These are phyloP conservation scores for Calonectria pseudoreteaudii DNA, from an alignment of 2,329 filamentous ascomycete species.

Conservation along the genomic window DNA sequence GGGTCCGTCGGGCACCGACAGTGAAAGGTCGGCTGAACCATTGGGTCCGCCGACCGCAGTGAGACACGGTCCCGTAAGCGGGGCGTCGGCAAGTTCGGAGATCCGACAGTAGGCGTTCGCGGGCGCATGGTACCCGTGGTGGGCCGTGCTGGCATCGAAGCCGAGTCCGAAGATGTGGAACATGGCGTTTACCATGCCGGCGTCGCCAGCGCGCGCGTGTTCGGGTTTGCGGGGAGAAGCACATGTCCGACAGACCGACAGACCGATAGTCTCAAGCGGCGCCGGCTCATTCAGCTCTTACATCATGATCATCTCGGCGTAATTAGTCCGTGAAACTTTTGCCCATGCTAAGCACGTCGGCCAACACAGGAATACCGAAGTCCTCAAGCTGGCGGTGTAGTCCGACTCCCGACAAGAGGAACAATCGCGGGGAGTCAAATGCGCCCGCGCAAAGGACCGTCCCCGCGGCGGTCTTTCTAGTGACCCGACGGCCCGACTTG, in stretches of 20 bases:
- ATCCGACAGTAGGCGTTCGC: no score
- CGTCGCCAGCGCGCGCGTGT: neutral
- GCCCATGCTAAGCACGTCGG: neutral
- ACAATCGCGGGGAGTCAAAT: no score
- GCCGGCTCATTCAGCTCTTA: neutral
- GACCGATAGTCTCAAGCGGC: neutral
- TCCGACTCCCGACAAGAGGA: no score
- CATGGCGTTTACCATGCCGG: neutral
- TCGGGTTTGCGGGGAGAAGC: neutral
- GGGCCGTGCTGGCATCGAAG: neutral
- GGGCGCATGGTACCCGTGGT: no score
- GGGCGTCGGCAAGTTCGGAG: no score
- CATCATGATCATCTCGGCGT: neutral
- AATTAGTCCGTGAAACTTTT: neutral
- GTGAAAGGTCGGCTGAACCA: no score
- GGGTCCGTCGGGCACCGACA: no score
- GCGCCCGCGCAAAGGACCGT: no score
- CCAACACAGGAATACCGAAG: neutral
- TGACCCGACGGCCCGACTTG: neutral
- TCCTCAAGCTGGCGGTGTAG: no score
- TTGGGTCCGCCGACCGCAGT: no score
- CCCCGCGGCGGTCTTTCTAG: no score
- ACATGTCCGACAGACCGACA: neutral
- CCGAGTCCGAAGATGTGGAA: neutral
- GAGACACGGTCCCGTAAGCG: no score